These are phyloP conservation scores for Hypocreales sp. DNA, from an alignment of 2,329 filamentous ascomycete species.

Conservation along the genomic window DNA sequence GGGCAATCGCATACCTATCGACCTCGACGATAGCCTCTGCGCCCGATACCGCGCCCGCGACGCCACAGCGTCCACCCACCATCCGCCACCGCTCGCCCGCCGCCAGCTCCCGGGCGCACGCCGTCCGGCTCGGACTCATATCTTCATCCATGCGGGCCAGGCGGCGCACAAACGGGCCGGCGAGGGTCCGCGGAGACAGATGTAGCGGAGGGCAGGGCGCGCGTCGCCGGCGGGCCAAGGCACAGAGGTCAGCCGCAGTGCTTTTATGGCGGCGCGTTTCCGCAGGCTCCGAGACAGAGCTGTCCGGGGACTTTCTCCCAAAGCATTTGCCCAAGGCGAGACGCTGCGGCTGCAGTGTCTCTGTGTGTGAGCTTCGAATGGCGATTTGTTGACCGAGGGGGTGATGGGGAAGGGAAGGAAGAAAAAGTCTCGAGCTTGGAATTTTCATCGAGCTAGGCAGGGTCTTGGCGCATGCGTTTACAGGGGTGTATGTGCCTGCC, in stretches of 20 bases:
- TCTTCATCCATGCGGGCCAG: constrained; percentile 63
- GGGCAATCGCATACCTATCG: constrained; percentile 98
- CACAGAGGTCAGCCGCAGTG: constrained; percentile 76
- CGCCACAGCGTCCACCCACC: constrained; percentile 33
- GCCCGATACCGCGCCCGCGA: constrained; percentile 23
- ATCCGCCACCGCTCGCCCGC: constrained; percentile 14
- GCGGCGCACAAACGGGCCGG: constrained; percentile 18
- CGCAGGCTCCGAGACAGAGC: constrained; percentile 43
- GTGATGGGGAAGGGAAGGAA: constrained; percentile 25
- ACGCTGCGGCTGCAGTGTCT: constrained; percentile 25
- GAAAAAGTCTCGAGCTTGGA: constrained; percentile 4
- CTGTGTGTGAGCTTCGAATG: constrained; percentile 98
- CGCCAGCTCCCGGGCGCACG: constrained; percentile 6
- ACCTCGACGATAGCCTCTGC: constrained; percentile 66
- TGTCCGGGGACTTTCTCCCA: constrained; percentile 99
- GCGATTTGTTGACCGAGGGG: constrained; percentile 99
- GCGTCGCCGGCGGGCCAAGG: constrained; percentile 32
- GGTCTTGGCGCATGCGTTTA: constrained; percentile 7
- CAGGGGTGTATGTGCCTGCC: constrained; percentile 5
- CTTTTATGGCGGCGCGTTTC: constrained; percentile 99
- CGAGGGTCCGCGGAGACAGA: constrained; percentile 12
- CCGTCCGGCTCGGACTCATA: constrained; percentile 54
- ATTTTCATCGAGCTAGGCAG: constrained; percentile 13
- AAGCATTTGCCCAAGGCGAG: constrained; percentile 47
- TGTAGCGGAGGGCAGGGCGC: constrained; percentile 29